Percentiles rank a stretch among this genome's conserved stretches.
Conservation (phyloP, 1,284 basidiomycete genomes). For the Papiliotrema fonsecae region DNA sequence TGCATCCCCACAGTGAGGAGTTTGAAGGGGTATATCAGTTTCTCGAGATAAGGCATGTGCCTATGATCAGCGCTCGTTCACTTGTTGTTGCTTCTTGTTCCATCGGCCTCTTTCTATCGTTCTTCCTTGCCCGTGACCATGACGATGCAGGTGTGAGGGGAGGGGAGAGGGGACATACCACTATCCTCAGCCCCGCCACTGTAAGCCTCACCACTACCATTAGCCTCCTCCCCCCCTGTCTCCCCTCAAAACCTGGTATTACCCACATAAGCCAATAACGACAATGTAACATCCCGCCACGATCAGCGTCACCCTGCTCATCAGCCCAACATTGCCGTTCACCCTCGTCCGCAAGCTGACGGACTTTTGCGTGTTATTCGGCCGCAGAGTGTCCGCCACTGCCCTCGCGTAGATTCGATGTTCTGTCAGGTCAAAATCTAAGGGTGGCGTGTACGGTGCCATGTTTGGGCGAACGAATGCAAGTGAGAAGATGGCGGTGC, state of each 20-base stretch:
- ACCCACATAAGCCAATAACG: slow-evolving; percentile 2
- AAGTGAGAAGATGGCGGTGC: too few species aligned
- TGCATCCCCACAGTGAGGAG: slow-evolving; percentile 82
- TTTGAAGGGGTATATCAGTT: slow-evolving; percentile 88
- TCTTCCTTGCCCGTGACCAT: too few species aligned
- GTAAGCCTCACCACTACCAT: neutral
- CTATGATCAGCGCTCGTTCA: neutral
- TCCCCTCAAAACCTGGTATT: neutral
- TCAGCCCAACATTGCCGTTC: neutral
- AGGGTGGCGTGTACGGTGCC: too few species aligned
- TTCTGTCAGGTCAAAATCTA: neutral
- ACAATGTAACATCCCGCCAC: slow-evolving; percentile 7
- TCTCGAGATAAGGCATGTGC: slow-evolving; percentile 37
- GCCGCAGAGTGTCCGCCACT: slow-evolving; percentile 1
- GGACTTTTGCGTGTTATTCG: slow-evolving; percentile 4
- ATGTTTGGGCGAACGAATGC: too few species aligned
- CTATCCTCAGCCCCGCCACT: too few species aligned
- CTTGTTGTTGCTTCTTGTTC: neutral
- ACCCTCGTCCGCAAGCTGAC: neutral
- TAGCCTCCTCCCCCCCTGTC: too few species aligned
- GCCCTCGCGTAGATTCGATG: slow-evolving; percentile 3
- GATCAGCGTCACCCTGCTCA: slow-evolving; percentile 5
- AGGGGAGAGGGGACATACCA: too few species aligned
- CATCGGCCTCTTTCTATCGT: too few species aligned
- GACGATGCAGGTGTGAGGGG: too few species aligned